Base-by-base conservation (phyloP, 1,139 yeast genomes). In the Arxiozyma telluris region DNA sequence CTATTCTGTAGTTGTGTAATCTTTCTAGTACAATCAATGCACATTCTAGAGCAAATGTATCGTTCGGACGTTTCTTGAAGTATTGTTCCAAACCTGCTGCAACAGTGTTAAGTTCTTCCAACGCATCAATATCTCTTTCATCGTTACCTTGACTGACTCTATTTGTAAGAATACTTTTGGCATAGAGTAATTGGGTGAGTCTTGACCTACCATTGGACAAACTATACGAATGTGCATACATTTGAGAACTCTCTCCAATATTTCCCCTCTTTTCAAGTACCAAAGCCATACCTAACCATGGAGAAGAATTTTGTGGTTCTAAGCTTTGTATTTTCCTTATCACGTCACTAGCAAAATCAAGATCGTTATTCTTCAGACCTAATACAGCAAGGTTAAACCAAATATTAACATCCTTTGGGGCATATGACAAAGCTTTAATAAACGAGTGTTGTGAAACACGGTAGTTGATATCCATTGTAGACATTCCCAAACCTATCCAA, bases 241-340 rank as follows among this genome's bases (percentile, higher is more conserved):
- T 68, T 21, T 76, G 74, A 11, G 76, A 69, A 0, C 96, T 83
- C 18, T 73, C 74, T 2, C 67, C 71, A 0, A 51, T 34, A 47
- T 85, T 79, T 0, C 90, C 93, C n/a, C 70, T 64, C 0, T 79
- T 79, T 54, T 81, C 80, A 1, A 83, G 78, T 0, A 86, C 73
- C 41, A 91, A 69, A 0, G 96, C 98, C 64, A 84, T 82, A 0
- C 96, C 96, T 44, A 87, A 68, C 98, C 98, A 93, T 0, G 96
- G 80, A n/a, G 76, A 75, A 0, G 87, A 76, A 54, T 77, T 79
- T 52, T 83, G 86, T 1, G 98, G 97, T 2, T 93, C 86, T 12
- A 87, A 74, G 20, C 96, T 82, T 61, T 88, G 94, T 0, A 95
- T 85, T 59, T 88, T 79, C 50, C 77, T 73, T 58, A 87, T 82